Evolutionary conservation across 257 asterid species (phyloP).

Genomic region (Galeopsis tetrahit): DNA sequence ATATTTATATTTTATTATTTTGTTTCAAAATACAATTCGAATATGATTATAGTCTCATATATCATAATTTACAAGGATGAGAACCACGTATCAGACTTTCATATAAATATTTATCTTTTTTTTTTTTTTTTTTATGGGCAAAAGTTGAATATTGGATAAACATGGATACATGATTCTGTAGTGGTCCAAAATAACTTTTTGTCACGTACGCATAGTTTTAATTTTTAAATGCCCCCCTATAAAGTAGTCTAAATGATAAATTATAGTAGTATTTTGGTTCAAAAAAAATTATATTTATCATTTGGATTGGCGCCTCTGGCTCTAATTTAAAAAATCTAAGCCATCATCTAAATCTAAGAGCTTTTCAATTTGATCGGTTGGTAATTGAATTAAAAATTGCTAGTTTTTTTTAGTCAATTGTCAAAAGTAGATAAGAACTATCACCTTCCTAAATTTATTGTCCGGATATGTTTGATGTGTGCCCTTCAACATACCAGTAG

Average conservation of each 20-base stretch:
- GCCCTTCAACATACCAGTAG: too few relatives aligned
- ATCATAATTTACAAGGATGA: too few relatives aligned
- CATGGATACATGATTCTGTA: constrained; percentile 22
- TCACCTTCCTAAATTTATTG: constrained; percentile 4
- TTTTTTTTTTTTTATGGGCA: not conserved
- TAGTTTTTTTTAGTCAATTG: not conserved
- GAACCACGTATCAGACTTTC: not conserved
- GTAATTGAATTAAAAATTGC: not conserved
- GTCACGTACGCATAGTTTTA: constrained; percentile 15
- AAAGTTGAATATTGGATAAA: constrained; percentile 22
- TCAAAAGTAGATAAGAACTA: constrained; percentile 23
- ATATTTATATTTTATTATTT: too few relatives aligned
- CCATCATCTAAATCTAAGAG: not conserved
- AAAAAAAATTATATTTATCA: not conserved
- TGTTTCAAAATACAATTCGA: too few relatives aligned
- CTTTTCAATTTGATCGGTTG: not conserved
- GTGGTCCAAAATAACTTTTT: constrained; percentile 36
- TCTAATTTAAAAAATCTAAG: not conserved
- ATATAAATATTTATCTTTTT: not conserved
- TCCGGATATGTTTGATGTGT: too few relatives aligned
- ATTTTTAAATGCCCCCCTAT: constrained; percentile 26
- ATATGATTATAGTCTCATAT: too few relatives aligned
- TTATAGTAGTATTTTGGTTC: too few relatives aligned
- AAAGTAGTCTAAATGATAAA: not conserved
- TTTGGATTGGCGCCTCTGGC: constrained; percentile 15